Evolutionary conservation across 2,329 filamentous ascomycete genomes (phyloP), one percentile per base, ranked within the genome.

Genomic region (Coniochaeta sp.): DNA sequence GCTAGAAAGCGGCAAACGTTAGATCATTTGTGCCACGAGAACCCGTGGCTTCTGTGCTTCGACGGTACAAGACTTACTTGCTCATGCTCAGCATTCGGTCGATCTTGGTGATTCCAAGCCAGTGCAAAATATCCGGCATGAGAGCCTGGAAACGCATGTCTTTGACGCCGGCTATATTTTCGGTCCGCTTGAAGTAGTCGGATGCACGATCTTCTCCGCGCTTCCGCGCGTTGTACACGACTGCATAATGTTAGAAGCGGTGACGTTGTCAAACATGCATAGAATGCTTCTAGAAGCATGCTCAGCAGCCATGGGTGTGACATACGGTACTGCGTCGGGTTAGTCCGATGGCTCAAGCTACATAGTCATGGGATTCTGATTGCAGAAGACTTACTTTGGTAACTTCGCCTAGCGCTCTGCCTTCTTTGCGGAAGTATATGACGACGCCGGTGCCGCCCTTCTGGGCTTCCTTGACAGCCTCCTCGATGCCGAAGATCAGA

Each of bases 41-140:
- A 58, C 32, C 32, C 47, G 7, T 40, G 38, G 16, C 4, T n/a
- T 12, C 4, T 2, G 26, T 12, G 10, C 26, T 52, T 52, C 47
- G 30, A 14, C 30, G 47, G 22, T 52, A 30, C 26, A 30, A 38
- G 34, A 79, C 86, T 79, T 71, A 90, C 88, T 98, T 96, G 76
- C 91, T 96, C 95, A 98, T 98, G 78, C 91, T 96, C 68, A 97
- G 79, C 95, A 98, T 99, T 62, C 93, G 84, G 74, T 99, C 95
- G 71, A 99, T 98, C 81, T 98, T 98, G 72, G 90, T 95, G 71
- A 99, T 97, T 63, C 95, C 95, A 32, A 99, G 84, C 95, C 95
- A 98, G 76, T 98, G 95, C 59, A 98, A 82, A 65, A 98, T 96
- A 73, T 96, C 92, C 36, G 95, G 93, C 95, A 98, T 98, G 59